Percentiles rank a stretch among this genome's conserved stretches.
Conservation (phyloP, 805 yeast species). For the Barnettozyma botsteinii region DNA sequence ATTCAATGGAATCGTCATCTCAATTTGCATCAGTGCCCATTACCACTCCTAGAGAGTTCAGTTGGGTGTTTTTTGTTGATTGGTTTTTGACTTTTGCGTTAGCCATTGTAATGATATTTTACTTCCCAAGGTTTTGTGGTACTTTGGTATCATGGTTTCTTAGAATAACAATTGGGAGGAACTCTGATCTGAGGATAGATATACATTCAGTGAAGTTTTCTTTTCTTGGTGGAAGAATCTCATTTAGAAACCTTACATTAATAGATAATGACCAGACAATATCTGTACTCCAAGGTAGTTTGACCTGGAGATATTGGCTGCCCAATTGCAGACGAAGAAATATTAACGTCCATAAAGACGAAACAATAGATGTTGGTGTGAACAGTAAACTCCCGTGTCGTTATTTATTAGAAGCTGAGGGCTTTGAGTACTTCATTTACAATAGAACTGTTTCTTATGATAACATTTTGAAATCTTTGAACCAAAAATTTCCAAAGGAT, state of each 20-base stretch:
- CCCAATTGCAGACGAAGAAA: conserved; percentile 31
- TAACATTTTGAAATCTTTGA: conserved; percentile 40
- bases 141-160: conserved; percentile 44
- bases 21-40: conserved; percentile 5
- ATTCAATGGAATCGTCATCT: conserved; percentile 3
- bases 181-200: conserved; percentile 49
- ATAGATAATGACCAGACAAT: conserved; percentile 71
- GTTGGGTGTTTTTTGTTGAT: conserved; percentile 79
- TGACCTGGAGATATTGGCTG: conserved; percentile 94
- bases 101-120: conserved; percentile 61
- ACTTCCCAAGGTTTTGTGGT: conserved; percentile 70
- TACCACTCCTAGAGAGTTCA: conserved; percentile 29
- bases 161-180: conserved; percentile 58
- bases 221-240: conserved; percentile 74
- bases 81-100: conserved; percentile 69
- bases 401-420: conserved; percentile 55
- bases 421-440: conserved; percentile 77
- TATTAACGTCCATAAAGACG: conserved; percentile 6
- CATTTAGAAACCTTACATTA: conserved; percentile 68
- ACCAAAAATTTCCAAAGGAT: conserved; percentile 13
- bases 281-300: conserved; percentile 60
- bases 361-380: conserved; percentile 22
- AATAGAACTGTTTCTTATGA: conserved; percentile 79
- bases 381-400: conserved; percentile 51
- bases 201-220: conserved; percentile 74